Percentiles rank a stretch among this genome's conserved stretches.
Conservation (phyloP, 331 rosid species). For the Acacia pycnantha region DNA sequence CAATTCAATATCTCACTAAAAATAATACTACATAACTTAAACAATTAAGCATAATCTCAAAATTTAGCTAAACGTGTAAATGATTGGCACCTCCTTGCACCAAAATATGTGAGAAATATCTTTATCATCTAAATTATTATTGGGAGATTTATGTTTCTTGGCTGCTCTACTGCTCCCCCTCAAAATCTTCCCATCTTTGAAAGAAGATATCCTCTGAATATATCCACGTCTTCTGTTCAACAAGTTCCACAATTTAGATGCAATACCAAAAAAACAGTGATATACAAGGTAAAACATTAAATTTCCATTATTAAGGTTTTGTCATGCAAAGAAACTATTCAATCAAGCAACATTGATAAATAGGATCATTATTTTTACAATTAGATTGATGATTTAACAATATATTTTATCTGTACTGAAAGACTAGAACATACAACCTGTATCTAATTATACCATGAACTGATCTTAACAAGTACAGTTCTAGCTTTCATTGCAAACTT, state of each 20-base stretch:
- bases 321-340: conserved; percentile 5
- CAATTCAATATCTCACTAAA: conserved; percentile 20
- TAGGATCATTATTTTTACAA: conserved; percentile 2
- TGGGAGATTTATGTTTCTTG: conserved; percentile 50
- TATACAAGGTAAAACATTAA: too few species aligned
- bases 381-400: neutral
- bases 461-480: neutral
- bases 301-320: too few species aligned
- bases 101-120: conserved; percentile 69
- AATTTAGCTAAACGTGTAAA: conserved; percentile 1
- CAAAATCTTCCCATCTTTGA: conserved; percentile 47
- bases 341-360: neutral
- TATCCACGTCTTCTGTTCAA: conserved; percentile 36
- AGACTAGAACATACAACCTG: neutral
- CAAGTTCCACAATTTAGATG: conserved; percentile 27
- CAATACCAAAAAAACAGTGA: too few species aligned
- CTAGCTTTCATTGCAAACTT: neutral
- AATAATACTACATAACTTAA: neutral
- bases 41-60: neutral
- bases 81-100: conserved; percentile 76
- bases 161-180: conserved; percentile 51
- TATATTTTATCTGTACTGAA: neutral
- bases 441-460: neutral
- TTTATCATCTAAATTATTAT: conserved; percentile 58
- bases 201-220: conserved; percentile 37